Conservation (phyloP, 2,329 filamentous ascomycete species). For the Epichloe coenophiala region DNA sequence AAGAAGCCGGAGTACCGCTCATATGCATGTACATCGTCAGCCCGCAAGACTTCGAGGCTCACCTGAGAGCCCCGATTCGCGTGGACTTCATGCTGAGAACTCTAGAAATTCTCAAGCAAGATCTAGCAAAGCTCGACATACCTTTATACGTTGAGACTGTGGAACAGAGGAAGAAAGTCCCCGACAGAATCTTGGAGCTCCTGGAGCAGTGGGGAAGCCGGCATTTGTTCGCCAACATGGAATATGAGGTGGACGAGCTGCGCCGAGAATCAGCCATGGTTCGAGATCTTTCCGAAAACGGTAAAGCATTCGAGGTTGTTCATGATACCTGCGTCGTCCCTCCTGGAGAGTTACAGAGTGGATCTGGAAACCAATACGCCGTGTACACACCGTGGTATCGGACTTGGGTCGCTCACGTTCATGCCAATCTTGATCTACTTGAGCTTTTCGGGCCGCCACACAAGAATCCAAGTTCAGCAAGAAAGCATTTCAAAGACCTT, state of each 20-base stretch:
- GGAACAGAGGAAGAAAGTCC: constrained; percentile 48
- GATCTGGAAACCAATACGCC: constrained; percentile 64
- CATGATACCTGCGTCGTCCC: constrained; percentile 76
- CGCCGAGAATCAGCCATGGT: constrained; percentile 60
- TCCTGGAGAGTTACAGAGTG: constrained; percentile 54
- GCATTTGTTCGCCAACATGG: constrained; percentile 70
- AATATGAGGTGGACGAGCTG: constrained; percentile 87
- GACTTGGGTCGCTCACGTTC: constrained; percentile 60
- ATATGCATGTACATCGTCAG: constrained; percentile 69
- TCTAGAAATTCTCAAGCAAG: constrained; percentile 48
- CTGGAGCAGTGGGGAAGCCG: constrained; percentile 58
- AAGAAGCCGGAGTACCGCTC: constrained; percentile 53
- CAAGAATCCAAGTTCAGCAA: constrained; percentile 20
- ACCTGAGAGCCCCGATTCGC: constrained; percentile 56
- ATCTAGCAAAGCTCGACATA: constrained; percentile 58
- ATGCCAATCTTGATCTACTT: constrained; percentile 54
- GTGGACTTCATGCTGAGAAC: constrained; percentile 74
- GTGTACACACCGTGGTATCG: constrained; percentile 78
- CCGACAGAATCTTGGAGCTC: constrained; percentile 47
- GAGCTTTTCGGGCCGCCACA: constrained; percentile 39
- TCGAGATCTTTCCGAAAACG: constrained; percentile 43
- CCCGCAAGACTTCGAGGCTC: constrained; percentile 74
- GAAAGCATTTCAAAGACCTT: constrained; percentile 35
- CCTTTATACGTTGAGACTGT: constrained; percentile 66
- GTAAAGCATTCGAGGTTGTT: constrained; percentile 54